Conservation (phyloP, 768 basidiomycete genomes). For the Lepiota brunneoincarnata region DNA sequence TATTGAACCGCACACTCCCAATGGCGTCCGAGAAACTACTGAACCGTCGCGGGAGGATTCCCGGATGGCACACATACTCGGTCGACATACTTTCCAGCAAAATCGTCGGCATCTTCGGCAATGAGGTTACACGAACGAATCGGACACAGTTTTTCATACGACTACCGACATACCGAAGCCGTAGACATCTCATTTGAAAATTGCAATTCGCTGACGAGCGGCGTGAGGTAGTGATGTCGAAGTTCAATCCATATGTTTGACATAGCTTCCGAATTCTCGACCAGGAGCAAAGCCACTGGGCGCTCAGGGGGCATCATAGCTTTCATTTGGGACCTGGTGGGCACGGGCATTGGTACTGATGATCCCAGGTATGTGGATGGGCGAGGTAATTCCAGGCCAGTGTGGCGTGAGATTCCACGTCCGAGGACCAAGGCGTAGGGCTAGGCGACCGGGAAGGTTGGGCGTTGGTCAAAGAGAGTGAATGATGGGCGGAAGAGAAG, state of each 20-base stretch:
- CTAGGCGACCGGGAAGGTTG: not conserved
- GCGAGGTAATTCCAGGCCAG: not conserved
- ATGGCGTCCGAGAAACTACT: constrained; percentile 34
- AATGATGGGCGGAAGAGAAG: not conserved
- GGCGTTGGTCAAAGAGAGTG: constrained; percentile 17
- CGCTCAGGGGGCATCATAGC: constrained; percentile 27
- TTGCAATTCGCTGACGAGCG: constrained; percentile 20
- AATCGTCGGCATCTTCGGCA: constrained; percentile 11
- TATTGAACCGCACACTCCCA: constrained; percentile 40
- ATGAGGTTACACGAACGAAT: not conserved
- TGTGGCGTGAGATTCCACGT: constrained; percentile 2
- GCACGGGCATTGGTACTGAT: constrained; percentile 17
- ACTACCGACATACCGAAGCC: constrained; percentile 34
- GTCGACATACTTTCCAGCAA: constrained; percentile 8
- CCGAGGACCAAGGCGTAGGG: constrained; percentile 4
- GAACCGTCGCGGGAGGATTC: constrained; percentile 37
- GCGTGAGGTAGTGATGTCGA: constrained; percentile 41
- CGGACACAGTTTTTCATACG: not conserved
- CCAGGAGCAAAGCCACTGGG: constrained; percentile 43
- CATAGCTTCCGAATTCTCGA: constrained; percentile 55
- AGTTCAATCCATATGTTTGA: constrained; percentile 46
- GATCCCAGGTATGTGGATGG: constrained; percentile 1
- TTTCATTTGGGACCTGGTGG: constrained; percentile 19
- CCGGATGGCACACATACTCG: not conserved
- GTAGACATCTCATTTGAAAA: constrained; percentile 17